Evolutionary conservation across 2,329 filamentous ascomycete genomes (phyloP).

Genomic region (Pestalotiopsis sp.): DNA sequence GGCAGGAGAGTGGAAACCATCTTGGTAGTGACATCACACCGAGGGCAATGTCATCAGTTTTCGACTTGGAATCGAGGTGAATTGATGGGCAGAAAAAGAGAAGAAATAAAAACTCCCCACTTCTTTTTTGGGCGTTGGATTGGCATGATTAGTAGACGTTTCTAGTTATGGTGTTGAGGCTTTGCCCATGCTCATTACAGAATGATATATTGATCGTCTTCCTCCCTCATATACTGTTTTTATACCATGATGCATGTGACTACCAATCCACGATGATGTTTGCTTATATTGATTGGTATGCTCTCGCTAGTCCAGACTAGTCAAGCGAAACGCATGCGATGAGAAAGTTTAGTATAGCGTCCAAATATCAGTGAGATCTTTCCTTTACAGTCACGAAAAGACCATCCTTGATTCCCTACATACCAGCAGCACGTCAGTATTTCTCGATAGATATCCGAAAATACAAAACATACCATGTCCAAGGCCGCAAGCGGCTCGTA

Average conservation of each 20-base stretch:
- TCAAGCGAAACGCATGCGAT: too few relatives aligned
- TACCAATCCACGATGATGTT: not conserved
- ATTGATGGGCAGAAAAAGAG: not conserved
- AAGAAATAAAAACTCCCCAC: not conserved
- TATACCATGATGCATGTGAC: not conserved
- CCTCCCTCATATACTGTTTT: not conserved
- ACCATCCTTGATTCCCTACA: not conserved
- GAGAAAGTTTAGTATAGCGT: too few relatives aligned
- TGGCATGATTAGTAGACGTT: slow-evolving; percentile 3
- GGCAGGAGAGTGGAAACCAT: not conserved
- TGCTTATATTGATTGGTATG: not conserved
- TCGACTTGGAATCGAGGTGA: not conserved
- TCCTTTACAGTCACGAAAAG: not conserved
- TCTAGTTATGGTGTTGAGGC: slow-evolving; percentile 5
- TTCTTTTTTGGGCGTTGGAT: not conserved
- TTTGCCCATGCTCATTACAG: not conserved
- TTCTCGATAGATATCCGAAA: not conserved
- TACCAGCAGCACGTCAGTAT: not conserved
- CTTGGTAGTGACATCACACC: not conserved
- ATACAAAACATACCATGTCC: not conserved
- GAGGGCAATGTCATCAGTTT: not conserved
- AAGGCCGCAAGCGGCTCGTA: not conserved
- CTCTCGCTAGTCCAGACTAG: too few relatives aligned
- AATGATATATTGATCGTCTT: slow-evolving; percentile 7
- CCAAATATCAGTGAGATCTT: not conserved